Percentiles rank a stretch among this genome's conserved stretches.
phyloP scores from a whole-genome alignment of 768 basidiomycete species.

The Agrocybe chaxingu region DNA sequence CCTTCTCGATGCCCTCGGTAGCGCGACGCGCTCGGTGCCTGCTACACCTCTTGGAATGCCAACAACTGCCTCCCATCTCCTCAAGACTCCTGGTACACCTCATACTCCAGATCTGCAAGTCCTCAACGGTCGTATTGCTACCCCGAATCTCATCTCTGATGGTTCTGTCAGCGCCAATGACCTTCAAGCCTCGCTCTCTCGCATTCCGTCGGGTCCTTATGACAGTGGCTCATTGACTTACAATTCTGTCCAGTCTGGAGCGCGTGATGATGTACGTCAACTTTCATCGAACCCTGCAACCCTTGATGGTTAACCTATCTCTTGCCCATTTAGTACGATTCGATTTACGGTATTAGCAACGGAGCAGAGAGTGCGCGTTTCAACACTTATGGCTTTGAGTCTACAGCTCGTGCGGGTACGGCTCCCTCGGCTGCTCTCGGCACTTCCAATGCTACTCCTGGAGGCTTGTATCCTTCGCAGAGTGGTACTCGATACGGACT shows the following conservation, averaged over 20 bases:
- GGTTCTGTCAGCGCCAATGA: slow-evolving; percentile 48
- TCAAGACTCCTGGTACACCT: slow-evolving; percentile 71
- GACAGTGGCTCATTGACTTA: slow-evolving; percentile 54
- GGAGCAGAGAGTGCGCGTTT: slow-evolving; percentile 53
- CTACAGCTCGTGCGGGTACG: slow-evolving; percentile 34
- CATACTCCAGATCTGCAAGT: slow-evolving; percentile 56
- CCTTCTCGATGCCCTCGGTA: slow-evolving; percentile 55
- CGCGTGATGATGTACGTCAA: slow-evolving; percentile 54
- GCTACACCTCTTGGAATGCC: slow-evolving; percentile 72
- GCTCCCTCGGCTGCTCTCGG: slow-evolving; percentile 18
- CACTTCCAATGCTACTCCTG: slow-evolving; percentile 46
- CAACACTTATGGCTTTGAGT: slow-evolving; percentile 56
- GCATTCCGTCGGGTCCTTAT: slow-evolving; percentile 58
- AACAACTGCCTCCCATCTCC: slow-evolving; percentile 42
- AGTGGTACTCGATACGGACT: slow-evolving; percentile 76
- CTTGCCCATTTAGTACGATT: slow-evolving; percentile 49
- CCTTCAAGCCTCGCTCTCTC: slow-evolving; percentile 70
- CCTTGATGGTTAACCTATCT: slow-evolving; percentile 15
- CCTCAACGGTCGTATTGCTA: slow-evolving; percentile 60
- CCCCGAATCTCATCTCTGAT: slow-evolving; percentile 46
- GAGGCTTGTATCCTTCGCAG: slow-evolving; percentile 69
- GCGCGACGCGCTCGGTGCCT: slow-evolving; percentile 75
- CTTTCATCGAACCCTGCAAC: slow-evolving; percentile 3
- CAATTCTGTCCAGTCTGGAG: slow-evolving; percentile 44
- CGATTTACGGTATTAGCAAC: slow-evolving; percentile 46